Evolutionary conservation across 202 grass and related monocot species (phyloP).

Genomic region (Setaria italica): DNA sequence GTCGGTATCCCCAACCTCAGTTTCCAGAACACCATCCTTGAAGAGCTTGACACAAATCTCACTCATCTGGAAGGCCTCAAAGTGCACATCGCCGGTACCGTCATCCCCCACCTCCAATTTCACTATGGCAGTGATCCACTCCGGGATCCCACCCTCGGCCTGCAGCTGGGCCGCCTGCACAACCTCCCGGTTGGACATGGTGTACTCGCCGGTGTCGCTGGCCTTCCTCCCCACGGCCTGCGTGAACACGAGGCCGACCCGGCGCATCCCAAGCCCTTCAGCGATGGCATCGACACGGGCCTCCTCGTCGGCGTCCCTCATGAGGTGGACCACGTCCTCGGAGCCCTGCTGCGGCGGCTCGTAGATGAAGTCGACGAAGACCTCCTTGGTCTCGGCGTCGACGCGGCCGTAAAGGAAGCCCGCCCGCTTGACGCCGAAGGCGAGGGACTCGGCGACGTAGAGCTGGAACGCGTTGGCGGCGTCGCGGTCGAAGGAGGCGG

Average conservation of each 20-base stretch:
- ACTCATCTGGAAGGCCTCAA: constrained; percentile 99
- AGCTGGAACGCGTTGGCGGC: constrained; percentile 87
- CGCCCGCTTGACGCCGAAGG: constrained; percentile 79
- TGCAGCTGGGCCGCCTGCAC: constrained; percentile 76
- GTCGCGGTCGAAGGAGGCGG: constrained; percentile 77
- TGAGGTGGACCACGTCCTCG: constrained; percentile 62
- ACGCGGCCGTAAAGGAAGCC: constrained; percentile 83
- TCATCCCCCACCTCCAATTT: constrained; percentile 84
- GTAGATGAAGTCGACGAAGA: constrained; percentile 88
- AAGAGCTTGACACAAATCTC: constrained; percentile 85
- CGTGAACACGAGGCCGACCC: constrained; percentile 80
- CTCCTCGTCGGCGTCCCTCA: constrained; percentile 72
- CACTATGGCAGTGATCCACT: constrained; percentile 90
- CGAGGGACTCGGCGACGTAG: constrained; percentile 73
- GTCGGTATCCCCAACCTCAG: constrained; percentile 62
- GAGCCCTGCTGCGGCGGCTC: constrained; percentile 81
- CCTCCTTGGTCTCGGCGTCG: constrained; percentile 49
- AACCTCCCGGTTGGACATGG: constrained; percentile 77
- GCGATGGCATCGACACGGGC: constrained; percentile 76
- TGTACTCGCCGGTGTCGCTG: constrained; percentile 80
- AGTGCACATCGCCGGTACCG: constrained; percentile 77
- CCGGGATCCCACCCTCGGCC: constrained; percentile 62
- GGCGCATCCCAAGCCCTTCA: constrained; percentile 69
- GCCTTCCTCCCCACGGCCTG: constrained; percentile 83
- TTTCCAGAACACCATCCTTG: constrained; percentile 73